phyloP scores from a whole-genome alignment of 1,139 yeast species.

The Geotrichum australiense region DNA sequence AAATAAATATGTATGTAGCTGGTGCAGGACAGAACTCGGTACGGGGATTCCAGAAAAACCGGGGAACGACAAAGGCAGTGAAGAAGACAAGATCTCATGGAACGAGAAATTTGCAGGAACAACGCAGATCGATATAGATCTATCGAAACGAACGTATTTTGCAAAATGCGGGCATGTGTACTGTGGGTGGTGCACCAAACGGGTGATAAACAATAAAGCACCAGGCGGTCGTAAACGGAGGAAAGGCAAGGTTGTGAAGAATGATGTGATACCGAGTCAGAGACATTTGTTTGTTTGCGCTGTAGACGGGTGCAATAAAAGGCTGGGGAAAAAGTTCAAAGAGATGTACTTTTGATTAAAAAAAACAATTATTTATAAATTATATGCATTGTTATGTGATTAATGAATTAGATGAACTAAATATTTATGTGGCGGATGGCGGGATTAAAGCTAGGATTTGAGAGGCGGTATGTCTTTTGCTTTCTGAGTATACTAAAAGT shows the following conservation, averaged over 20 bases:
- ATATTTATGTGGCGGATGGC: not conserved
- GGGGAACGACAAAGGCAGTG: conserved; percentile 12
- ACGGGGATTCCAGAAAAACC: conserved; percentile 51
- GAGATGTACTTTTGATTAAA: conserved; percentile 24
- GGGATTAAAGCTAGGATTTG: not conserved
- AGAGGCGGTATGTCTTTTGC: conserved; percentile 34
- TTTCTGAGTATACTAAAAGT: conserved; percentile 40
- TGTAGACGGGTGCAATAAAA: conserved; percentile 23
- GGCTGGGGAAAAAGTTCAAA: conserved; percentile 22
- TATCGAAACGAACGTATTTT: conserved; percentile 62
- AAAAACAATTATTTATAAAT: not conserved
- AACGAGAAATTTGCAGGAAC: conserved; percentile 34
- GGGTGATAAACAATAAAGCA: conserved; percentile 33
- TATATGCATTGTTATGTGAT: not conserved
- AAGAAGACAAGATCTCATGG: conserved; percentile 36
- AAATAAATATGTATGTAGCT: conserved; percentile 41
- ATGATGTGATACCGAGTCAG: too few species aligned
- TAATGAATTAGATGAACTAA: not conserved
- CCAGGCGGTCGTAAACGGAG: not conserved
- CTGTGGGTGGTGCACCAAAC: conserved; percentile 77
- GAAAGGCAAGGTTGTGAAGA: conserved; percentile 3
- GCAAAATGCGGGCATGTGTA: conserved; percentile 77
- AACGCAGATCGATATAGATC: conserved; percentile 49
- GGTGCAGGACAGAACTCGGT: conserved; percentile 67
- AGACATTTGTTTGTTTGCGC: conserved; percentile 6